Conservation (phyloP, 257 asterid genomes). For the Capsicum chinense region DNA sequence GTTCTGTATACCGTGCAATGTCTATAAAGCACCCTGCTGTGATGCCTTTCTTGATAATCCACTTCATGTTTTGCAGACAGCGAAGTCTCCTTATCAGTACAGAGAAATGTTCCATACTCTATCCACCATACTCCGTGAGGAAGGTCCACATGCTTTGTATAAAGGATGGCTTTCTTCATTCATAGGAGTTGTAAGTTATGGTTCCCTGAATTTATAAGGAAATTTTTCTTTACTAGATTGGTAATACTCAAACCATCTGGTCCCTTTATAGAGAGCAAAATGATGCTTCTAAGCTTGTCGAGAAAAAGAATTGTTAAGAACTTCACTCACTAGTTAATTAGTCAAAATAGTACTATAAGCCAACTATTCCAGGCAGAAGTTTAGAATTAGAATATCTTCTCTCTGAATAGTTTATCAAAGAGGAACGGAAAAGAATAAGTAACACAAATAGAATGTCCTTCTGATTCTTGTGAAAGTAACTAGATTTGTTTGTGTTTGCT, state of each 20-base stretch:
- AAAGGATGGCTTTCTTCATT: conserved; percentile 99
- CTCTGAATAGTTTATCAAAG: not conserved
- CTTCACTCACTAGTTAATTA: not conserved
- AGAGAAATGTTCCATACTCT: conserved; percentile 94
- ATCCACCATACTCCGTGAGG: conserved; percentile 96
- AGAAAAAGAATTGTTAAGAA: conserved; percentile 8
- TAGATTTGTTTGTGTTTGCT: conserved; percentile 43
- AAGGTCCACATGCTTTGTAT: conserved; percentile 92
- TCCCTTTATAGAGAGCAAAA: not conserved
- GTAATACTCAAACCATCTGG: not conserved
- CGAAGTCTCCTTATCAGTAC: conserved; percentile 83
- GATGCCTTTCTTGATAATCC: conserved; percentile 25
- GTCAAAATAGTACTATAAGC: not conserved
- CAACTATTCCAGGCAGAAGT: not conserved
- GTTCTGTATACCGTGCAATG: not conserved
- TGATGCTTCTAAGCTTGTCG: not conserved
- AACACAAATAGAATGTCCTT: not conserved
- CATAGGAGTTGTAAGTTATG: conserved; percentile 90
- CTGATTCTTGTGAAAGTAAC: conserved; percentile 27
- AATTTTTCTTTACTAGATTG: not conserved
- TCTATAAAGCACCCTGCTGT: conserved; percentile 1
- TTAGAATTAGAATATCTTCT: not conserved
- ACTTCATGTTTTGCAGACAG: conserved; percentile 64
- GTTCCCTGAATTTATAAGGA: conserved; percentile 10
- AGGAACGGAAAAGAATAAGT: not conserved